Conservation (phyloP, 2,329 filamentous ascomycete genomes). For the Periconia digitata region DNA sequence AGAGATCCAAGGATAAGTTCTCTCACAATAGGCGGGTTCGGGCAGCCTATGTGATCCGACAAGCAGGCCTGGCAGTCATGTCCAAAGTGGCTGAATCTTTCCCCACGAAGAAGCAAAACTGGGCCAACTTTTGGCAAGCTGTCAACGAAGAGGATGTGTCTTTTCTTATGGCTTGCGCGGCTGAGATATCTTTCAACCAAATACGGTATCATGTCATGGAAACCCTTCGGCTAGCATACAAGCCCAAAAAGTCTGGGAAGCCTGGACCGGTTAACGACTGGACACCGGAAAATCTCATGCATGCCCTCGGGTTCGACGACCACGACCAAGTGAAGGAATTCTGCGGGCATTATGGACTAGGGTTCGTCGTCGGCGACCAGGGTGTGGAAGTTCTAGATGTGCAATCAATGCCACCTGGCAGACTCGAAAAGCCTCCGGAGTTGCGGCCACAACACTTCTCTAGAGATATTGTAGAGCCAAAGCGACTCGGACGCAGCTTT, state of each 20-base stretch:
- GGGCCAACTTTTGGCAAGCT: constrained; percentile 59
- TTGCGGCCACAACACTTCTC: constrained; percentile 56
- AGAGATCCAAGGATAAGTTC: constrained; percentile 52
- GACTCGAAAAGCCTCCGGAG: constrained; percentile 23
- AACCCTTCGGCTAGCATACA: constrained; percentile 57
- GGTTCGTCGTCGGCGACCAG: constrained; percentile 49
- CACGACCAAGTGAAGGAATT: constrained; percentile 57
- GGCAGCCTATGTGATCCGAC: constrained; percentile 59
- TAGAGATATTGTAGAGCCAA: constrained; percentile 57
- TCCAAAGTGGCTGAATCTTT: constrained; percentile 50
- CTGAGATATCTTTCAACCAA: constrained; percentile 63
- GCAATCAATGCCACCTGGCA: constrained; percentile 42
- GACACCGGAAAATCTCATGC: constrained; percentile 56
- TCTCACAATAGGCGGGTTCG: constrained; percentile 56
- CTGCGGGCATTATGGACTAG: constrained; percentile 56
- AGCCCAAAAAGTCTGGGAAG: constrained; percentile 52
- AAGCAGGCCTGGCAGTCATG: constrained; percentile 53
- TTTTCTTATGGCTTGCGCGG: constrained; percentile 65
- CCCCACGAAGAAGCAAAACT: constrained; percentile 60
- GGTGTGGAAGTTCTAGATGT: constrained; percentile 57
- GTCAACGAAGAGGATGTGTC: constrained; percentile 58
- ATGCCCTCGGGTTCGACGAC: constrained; percentile 58
- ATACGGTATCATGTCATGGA: constrained; percentile 60
- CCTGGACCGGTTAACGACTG: constrained; percentile 53
- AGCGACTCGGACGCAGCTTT: constrained; percentile 58